Conservation (phyloP, 345 rosid species). For the Garcia nutans region DNA sequence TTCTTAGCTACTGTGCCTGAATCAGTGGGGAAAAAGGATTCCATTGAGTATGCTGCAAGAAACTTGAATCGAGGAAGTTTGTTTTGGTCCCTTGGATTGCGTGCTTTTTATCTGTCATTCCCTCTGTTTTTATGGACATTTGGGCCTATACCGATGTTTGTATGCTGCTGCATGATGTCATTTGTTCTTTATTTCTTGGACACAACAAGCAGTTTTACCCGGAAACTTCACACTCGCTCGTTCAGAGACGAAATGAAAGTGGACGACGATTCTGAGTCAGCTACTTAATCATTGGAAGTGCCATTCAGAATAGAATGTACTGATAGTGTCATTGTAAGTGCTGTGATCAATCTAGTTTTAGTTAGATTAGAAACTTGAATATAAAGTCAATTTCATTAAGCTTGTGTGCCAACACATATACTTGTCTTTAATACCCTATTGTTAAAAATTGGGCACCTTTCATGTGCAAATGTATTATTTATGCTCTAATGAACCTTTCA, state of each 20-base stretch:
- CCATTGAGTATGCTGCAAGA: constrained; percentile 65
- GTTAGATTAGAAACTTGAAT: too few relatives aligned
- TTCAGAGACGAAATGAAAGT: constrained; percentile 36
- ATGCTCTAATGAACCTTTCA: too few relatives aligned
- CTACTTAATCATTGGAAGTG: constrained; percentile 30
- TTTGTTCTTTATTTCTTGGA: constrained; percentile 77
- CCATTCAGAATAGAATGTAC: constrained; percentile 1
- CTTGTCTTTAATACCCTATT: too few relatives aligned
- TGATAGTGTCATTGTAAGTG: too few relatives aligned
- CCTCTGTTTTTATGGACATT: constrained; percentile 89
- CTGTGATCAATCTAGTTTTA: too few relatives aligned
- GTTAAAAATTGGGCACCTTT: too few relatives aligned
- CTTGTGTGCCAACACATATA: too few relatives aligned
- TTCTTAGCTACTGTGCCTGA: constrained; percentile 72
- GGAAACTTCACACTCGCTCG: constrained; percentile 56
- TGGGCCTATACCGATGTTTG: constrained; percentile 89
- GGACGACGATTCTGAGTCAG: constrained; percentile 43
- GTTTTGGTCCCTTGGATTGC: constrained; percentile 89
- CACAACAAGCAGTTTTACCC: constrained; percentile 64
- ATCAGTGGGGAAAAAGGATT: constrained; percentile 47
- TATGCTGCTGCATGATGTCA: constrained; percentile 62
- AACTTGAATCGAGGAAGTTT: constrained; percentile 87
- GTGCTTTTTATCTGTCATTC: constrained; percentile 84
- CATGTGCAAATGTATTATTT: too few relatives aligned
- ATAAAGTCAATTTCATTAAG: too few relatives aligned